Evolutionary conservation across 1,284 basidiomycete species (phyloP).

Genomic region (Naganishia albida): DNA sequence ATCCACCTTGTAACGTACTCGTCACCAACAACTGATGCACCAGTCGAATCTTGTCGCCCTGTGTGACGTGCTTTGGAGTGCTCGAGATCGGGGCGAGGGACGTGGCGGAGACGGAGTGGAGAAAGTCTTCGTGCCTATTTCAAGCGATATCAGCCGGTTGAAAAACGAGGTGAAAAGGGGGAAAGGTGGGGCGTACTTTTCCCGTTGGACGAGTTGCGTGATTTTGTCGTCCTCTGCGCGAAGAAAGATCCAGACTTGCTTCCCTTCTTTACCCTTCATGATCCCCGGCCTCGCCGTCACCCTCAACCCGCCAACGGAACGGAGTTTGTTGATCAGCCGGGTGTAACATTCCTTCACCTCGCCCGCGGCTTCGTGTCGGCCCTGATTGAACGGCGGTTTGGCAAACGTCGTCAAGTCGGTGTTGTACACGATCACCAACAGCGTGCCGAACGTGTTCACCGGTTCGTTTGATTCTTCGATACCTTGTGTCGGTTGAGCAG

Average conservation of each 20-base stretch:
- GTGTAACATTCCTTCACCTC: constrained; percentile 46
- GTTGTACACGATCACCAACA: constrained; percentile 21
- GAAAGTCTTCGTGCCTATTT: constrained; percentile 37
- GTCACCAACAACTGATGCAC: constrained; percentile 74
- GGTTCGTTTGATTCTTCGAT: not conserved
- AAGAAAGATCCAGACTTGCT: constrained; percentile 78
- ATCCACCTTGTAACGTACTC: constrained; percentile 68
- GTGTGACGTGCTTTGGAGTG: constrained; percentile 57
- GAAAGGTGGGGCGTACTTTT: constrained; percentile 64
- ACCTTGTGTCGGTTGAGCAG: not conserved
- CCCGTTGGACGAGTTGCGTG: constrained; percentile 66
- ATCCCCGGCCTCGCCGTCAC: constrained; percentile 42
- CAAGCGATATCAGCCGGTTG: constrained; percentile 35
- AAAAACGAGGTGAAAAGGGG: constrained; percentile 6
- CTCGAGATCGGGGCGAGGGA: constrained; percentile 60
- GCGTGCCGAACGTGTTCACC: constrained; percentile 24
- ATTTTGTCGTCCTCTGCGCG: constrained; percentile 68
- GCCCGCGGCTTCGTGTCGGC: constrained; percentile 35
- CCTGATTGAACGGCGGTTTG: constrained; percentile 22
- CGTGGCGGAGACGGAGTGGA: constrained; percentile 64
- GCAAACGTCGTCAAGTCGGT: constrained; percentile 17
- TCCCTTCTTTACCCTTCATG: constrained; percentile 56
- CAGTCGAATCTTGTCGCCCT: constrained; percentile 76
- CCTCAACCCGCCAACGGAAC: constrained; percentile 45
- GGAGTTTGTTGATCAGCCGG: constrained; percentile 41